These are phyloP conservation scores for Tillandsia fasciculata DNA, from an alignment of 176 grass and related monocot species.

Conservation along the genomic window DNA sequence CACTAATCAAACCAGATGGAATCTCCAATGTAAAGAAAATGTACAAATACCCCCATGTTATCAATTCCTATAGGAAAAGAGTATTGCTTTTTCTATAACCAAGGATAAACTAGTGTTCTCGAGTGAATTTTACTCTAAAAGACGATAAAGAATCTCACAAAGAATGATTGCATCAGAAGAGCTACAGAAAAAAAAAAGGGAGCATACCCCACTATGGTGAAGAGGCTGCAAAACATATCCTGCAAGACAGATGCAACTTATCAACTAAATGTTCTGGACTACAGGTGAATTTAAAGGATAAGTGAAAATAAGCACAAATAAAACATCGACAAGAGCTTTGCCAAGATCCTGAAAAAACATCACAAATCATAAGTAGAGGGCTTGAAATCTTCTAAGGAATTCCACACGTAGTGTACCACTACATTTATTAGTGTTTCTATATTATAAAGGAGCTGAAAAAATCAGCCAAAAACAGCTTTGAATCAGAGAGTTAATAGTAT, in stretches of 20 bases:
- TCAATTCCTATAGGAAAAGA: no score
- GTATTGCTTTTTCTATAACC: no score
- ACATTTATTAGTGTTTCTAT: not conserved
- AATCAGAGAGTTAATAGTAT: not conserved
- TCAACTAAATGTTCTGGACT: constrained; percentile 25
- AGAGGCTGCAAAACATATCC: constrained; percentile 99
- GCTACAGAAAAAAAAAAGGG: not conserved
- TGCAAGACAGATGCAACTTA: constrained; percentile 29
- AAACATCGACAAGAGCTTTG: not conserved
- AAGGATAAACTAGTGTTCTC: not conserved
- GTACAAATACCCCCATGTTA: no score
- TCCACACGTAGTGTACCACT: not conserved
- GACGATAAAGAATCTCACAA: not conserved
- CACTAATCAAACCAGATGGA: no score
- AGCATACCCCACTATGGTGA: constrained; percentile 79
- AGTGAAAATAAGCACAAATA: not conserved
- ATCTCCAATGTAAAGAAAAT: no score
- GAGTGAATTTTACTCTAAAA: constrained; percentile 4
- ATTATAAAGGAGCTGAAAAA: not conserved
- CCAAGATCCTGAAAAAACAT: not conserved
- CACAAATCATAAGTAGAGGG: not conserved
- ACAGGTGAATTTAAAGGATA: not conserved
- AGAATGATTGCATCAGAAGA: not conserved
- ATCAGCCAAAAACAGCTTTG: not conserved
- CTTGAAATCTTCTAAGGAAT: not conserved